Percentiles rank a stretch among this genome's conserved stretches.
phyloP scores from a whole-genome alignment of 495 filamentous ascomycete species.

The Aspergillus biplanus region DNA sequence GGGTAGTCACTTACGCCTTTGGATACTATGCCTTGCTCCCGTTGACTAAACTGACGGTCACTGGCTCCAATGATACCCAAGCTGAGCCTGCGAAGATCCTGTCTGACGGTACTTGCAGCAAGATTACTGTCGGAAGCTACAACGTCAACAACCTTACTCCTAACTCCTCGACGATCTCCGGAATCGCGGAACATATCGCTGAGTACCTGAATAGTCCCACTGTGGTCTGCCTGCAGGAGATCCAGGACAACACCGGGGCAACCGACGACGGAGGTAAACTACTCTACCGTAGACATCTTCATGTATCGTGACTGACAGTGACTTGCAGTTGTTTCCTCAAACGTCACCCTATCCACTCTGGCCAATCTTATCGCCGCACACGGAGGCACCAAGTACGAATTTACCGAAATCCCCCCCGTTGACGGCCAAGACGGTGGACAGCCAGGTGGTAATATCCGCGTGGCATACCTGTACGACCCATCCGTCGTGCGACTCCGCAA shows the following conservation, averaged over 20 bases:
- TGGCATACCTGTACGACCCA: slow-evolving; percentile 62
- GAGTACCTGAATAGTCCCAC: slow-evolving; percentile 55
- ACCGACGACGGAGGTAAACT: slow-evolving; percentile 51
- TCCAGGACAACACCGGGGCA: slow-evolving; percentile 61
- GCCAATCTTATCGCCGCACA: slow-evolving; percentile 15
- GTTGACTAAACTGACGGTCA: slow-evolving; percentile 50
- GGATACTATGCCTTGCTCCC: slow-evolving; percentile 66
- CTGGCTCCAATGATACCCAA: slow-evolving; percentile 29
- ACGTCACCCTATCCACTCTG: slow-evolving; percentile 45
- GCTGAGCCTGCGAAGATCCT: slow-evolving; percentile 46
- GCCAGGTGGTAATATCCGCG: slow-evolving; percentile 68
- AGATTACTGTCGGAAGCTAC: slow-evolving; percentile 59
- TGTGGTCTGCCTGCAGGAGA: slow-evolving; percentile 62
- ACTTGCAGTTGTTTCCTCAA: slow-evolving; percentile 20
- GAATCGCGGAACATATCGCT: slow-evolving; percentile 58
- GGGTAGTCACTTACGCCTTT: slow-evolving; percentile 58
- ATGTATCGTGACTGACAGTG: not conserved
- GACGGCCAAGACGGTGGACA: slow-evolving; percentile 57
- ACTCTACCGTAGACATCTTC: not conserved
- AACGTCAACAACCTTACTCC: slow-evolving; percentile 65
- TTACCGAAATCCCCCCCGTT: slow-evolving; percentile 51
- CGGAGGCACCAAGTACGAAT: slow-evolving; percentile 30
- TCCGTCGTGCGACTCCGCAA: slow-evolving; percentile 51
- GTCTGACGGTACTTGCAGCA: slow-evolving; percentile 48
- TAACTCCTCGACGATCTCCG: slow-evolving; percentile 42